These are phyloP conservation scores for Fusarium tjaetaba DNA, from an alignment of 2,329 filamentous ascomycete genomes.

Conservation along the genomic window DNA sequence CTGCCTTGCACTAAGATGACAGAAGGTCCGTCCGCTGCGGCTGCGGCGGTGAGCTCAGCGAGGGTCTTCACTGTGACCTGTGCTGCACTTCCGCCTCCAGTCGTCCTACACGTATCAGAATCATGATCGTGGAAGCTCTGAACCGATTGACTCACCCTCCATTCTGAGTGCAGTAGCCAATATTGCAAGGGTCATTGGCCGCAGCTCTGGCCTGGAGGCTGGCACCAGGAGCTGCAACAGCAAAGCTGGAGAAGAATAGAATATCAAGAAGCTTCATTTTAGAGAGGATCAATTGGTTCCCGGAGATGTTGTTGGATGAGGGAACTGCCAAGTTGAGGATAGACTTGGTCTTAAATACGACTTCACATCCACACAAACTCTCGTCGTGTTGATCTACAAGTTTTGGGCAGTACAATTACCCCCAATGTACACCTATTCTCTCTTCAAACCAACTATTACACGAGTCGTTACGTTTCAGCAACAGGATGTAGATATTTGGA, in stretches of 20 bases:
- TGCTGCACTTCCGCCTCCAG: slow-evolving; percentile 21
- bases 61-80: slow-evolving; percentile 32
- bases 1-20: slow-evolving; percentile 35
- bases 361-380: neutral
- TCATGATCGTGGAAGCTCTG: accelerated
- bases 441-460: accelerated
- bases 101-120: neutral
- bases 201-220: slow-evolving; percentile 20
- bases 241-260: neutral
- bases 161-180: slow-evolving; percentile 38
- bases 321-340: neutral
- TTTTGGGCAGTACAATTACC: neutral
- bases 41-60: slow-evolving; percentile 26
- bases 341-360: neutral
- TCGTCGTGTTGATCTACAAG: accelerated
- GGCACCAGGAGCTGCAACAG: slow-evolving; percentile 6
- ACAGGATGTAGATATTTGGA: accelerated
- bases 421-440: neutral
- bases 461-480: neutral
- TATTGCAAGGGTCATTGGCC: slow-evolving; percentile 13
- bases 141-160: slow-evolving; percentile 13
- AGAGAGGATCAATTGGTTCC: accelerated
- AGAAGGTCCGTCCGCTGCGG: slow-evolving; percentile 8
- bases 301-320: too few relatives aligned
- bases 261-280: slow-evolving; percentile 14